phyloP scores from a whole-genome alignment of 2,329 filamentous ascomycete species.

The Cladophialophora psammophila region DNA sequence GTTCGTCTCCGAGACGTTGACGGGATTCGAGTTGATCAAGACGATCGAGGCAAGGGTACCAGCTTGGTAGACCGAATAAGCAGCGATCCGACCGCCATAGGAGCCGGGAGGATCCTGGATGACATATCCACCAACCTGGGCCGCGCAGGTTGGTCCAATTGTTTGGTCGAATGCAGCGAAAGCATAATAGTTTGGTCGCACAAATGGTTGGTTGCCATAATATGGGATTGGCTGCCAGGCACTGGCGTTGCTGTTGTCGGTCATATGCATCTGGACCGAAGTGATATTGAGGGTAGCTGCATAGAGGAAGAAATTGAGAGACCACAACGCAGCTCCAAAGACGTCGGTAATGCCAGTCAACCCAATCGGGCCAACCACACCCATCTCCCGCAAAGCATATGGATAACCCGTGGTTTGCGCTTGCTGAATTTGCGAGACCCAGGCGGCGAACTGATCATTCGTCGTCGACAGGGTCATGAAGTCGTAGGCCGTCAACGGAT shows the following conservation, averaged over 20 bases:
- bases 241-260: slow-evolving; percentile 59
- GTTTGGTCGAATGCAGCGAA: slow-evolving; percentile 60
- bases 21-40: slow-evolving; percentile 56
- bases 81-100: slow-evolving; percentile 53
- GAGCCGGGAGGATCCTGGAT: slow-evolving; percentile 44
- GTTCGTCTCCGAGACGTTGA: slow-evolving; percentile 49
- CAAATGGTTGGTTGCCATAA: slow-evolving; percentile 51
- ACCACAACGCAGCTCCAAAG: slow-evolving; percentile 60
- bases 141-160: slow-evolving; percentile 56
- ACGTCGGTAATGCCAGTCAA: slow-evolving; percentile 56
- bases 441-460: slow-evolving; percentile 57
- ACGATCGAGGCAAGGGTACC: slow-evolving; percentile 52
- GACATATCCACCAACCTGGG: slow-evolving; percentile 51
- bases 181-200: slow-evolving; percentile 60
- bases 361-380: slow-evolving; percentile 59
- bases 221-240: slow-evolving; percentile 58
- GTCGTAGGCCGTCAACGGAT: slow-evolving; percentile 53
- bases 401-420: slow-evolving; percentile 52
- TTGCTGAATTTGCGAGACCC: slow-evolving; percentile 54
- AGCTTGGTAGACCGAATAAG: slow-evolving; percentile 57
- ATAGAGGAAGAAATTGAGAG: slow-evolving; percentile 61
- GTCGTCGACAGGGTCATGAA: slow-evolving; percentile 57
- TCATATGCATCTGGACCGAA: slow-evolving; percentile 62
- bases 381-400: slow-evolving; percentile 62
- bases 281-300: slow-evolving; percentile 56